Evolutionary conservation across 768 basidiomycete species (phyloP).

Genomic region (Xerocomus potaroensis): DNA sequence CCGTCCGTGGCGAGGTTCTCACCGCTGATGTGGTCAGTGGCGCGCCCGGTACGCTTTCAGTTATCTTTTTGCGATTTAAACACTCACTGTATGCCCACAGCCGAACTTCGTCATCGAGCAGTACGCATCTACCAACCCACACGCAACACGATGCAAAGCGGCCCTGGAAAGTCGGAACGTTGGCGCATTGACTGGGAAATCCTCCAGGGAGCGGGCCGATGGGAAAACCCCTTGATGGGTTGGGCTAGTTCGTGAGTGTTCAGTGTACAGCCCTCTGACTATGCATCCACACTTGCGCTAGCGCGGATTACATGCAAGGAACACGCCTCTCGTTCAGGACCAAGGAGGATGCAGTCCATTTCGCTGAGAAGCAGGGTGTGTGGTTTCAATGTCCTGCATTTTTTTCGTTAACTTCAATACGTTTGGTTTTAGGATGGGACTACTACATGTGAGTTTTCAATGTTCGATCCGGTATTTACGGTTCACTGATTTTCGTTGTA

Average conservation of each 20-base stretch:
- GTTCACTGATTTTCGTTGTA: constrained; percentile 20
- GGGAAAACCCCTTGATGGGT: constrained; percentile 99
- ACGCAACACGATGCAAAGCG: constrained; percentile 94
- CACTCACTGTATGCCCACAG: constrained; percentile 36
- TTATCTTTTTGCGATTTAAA: neutral
- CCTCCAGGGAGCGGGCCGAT: constrained; percentile 83
- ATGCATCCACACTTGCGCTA: constrained; percentile 24
- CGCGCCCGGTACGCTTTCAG: constrained; percentile 61
- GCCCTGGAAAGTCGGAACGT: constrained; percentile 74
- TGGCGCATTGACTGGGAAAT: constrained; percentile 97
- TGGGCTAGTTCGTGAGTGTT: constrained; percentile 87
- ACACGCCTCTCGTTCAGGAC: constrained; percentile 77
- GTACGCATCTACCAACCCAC: constrained; percentile 94
- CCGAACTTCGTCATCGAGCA: constrained; percentile 76
- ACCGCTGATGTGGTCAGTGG: constrained; percentile 83
- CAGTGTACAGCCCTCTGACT: neutral
- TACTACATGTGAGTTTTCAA: constrained; percentile 73
- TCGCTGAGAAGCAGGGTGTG: constrained; percentile 94
- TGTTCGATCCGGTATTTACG: neutral
- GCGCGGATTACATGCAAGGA: constrained; percentile 96
- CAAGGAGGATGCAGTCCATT: constrained; percentile 89
- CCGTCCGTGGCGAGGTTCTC: constrained; percentile 54
- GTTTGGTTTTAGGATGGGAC: constrained; percentile 69
- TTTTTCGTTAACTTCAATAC: neutral
- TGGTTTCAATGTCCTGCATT: constrained; percentile 1